Percentiles rank a stretch among this genome's conserved stretches.
Evolutionary conservation across 257 asterid species (phyloP).

Genomic region (Rubia yunnanensis): DNA sequence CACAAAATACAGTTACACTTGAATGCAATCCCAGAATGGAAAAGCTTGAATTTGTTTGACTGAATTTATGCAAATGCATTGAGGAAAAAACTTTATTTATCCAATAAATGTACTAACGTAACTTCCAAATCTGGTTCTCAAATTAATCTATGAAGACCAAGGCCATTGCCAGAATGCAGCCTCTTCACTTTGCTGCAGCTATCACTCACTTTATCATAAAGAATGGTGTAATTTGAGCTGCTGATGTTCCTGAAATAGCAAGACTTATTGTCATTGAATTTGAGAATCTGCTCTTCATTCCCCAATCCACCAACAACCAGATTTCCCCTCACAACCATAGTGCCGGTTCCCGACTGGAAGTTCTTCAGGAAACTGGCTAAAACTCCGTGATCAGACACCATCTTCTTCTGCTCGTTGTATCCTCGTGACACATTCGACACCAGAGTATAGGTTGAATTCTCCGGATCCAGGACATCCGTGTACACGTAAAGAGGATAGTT

Average conservation of each 20-base stretch:
- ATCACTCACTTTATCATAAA: slow-evolving; percentile 38
- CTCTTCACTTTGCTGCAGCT: slow-evolving; percentile 21
- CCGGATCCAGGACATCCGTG: slow-evolving; percentile 34
- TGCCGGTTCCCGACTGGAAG: slow-evolving; percentile 45
- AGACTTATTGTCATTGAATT: slow-evolving; percentile 19
- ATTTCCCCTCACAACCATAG: slow-evolving; percentile 46
- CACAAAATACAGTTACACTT: background rate
- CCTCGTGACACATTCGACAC: slow-evolving; percentile 49
- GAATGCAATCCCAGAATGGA: background rate
- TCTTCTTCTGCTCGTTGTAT: slow-evolving; percentile 31
- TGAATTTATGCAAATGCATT: background rate
- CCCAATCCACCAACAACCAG: slow-evolving; percentile 44
- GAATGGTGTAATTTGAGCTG: slow-evolving; percentile 64
- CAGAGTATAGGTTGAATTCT: slow-evolving; percentile 35
- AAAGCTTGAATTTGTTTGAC: background rate
- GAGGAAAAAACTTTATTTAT: background rate
- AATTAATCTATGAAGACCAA: slow-evolving; percentile 2
- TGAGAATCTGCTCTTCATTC: slow-evolving; percentile 48
- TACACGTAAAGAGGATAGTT: slow-evolving; percentile 26
- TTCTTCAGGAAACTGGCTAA: slow-evolving; percentile 31
- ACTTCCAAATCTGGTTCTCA: background rate
- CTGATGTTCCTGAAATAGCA: slow-evolving; percentile 62
- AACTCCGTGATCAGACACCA: slow-evolving; percentile 21
- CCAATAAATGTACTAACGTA: background rate
- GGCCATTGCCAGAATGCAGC: slow-evolving; percentile 2